phyloP scores from a whole-genome alignment of 2,329 filamentous ascomycete genomes.

The Intubia oerlemansii region DNA sequence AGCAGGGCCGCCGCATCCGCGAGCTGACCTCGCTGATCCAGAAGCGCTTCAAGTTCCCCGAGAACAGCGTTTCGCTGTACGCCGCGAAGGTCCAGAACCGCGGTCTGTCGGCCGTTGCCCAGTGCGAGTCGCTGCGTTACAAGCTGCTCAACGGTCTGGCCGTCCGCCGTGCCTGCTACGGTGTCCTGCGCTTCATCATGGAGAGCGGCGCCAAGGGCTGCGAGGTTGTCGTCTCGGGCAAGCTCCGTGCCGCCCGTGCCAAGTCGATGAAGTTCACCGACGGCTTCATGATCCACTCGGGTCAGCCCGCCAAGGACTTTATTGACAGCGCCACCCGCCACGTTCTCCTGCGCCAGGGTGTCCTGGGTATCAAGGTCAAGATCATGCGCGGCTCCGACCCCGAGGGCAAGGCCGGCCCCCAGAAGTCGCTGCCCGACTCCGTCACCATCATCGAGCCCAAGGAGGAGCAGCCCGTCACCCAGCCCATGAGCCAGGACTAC shows the following conservation, averaged over 20 bases:
- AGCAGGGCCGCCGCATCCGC: conserved; percentile 99
- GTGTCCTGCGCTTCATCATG: conserved; percentile 99
- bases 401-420: conserved; percentile 94
- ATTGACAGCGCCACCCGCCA: conserved; percentile 97
- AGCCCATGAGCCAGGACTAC: conserved; percentile 96
- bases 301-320: conserved; percentile 98
- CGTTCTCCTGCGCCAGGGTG: conserved; percentile 99
- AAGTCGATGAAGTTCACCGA: conserved; percentile 99
- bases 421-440: conserved; percentile 93
- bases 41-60: conserved; percentile 99
- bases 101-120: conserved; percentile 96
- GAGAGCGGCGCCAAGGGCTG: conserved; percentile 99
- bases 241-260: conserved; percentile 95
- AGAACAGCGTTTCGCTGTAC: conserved; percentile 99
- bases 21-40: conserved; percentile 99
- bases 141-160: conserved; percentile 99
- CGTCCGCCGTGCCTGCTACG: conserved; percentile 97
- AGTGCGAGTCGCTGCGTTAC: conserved; percentile 99
- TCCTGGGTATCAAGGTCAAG: conserved; percentile 99
- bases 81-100: conserved; percentile 99
- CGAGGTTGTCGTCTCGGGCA: conserved; percentile 97
- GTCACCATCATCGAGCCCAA: conserved; percentile 99
- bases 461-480: conserved; percentile 89
- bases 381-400: conserved; percentile 99
- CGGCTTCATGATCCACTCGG: conserved; percentile 99